These are phyloP conservation scores for Persicaria tinctoria DNA, from an alignment of 148 eudicot genomes.

Conservation along the genomic window DNA sequence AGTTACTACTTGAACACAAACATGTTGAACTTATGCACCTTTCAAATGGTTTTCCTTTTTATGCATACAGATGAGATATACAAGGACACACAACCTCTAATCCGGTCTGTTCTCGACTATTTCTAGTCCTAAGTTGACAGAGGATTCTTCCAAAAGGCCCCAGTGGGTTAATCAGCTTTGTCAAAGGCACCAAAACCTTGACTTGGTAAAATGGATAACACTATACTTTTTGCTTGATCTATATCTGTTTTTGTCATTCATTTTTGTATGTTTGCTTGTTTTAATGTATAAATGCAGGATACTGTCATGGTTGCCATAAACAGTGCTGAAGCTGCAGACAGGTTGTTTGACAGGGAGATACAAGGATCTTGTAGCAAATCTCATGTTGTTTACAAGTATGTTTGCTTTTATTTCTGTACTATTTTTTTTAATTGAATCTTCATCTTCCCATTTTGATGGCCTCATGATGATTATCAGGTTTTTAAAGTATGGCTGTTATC, in stretches of 20 bases:
- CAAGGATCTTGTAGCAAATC: conserved; percentile 19
- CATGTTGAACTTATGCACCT: too few species aligned
- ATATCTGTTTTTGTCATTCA: background rate
- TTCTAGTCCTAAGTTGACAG: conserved; percentile 27
- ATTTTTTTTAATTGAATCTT: background rate
- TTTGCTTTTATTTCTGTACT: conserved; percentile 14
- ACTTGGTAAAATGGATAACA: conserved; percentile 48
- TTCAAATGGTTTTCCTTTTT: too few species aligned
- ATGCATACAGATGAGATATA: too few species aligned
- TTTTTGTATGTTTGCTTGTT: conserved; percentile 5
- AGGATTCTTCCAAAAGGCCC: conserved; percentile 39
- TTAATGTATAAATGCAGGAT: conserved; percentile 35
- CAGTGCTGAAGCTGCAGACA: conserved; percentile 53
- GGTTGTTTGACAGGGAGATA: conserved; percentile 35
- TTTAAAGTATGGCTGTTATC: conserved; percentile 31
- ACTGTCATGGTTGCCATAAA: conserved; percentile 64
- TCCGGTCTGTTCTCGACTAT: too few species aligned
- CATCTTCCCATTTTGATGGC: conserved; percentile 16
- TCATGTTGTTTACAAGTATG: conserved; percentile 39
- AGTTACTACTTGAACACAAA: too few species aligned
- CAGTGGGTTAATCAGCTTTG: conserved; percentile 66
- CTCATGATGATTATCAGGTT: conserved; percentile 40
- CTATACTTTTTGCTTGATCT: background rate
- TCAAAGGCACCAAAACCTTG: conserved; percentile 41
- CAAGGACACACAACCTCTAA: too few species aligned